These are phyloP conservation scores for Tolypocladium ovalisporum DNA, from an alignment of 2,329 filamentous ascomycete genomes.

Conservation along the genomic window DNA sequence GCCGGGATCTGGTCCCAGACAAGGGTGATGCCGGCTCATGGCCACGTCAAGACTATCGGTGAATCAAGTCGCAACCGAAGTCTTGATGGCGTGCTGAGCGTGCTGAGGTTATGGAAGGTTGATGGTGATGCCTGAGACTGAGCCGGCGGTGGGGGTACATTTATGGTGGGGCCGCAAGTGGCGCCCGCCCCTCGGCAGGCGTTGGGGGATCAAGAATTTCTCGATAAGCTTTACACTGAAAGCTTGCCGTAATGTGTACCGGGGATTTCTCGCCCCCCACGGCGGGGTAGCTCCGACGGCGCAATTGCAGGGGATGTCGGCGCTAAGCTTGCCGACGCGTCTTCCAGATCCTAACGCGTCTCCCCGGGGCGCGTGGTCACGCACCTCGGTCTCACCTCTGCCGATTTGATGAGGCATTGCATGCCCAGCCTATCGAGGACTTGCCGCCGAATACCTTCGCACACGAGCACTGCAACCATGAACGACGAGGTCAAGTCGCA, in stretches of 20 bases:
- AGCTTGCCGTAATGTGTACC: no score
- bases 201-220: no score
- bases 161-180: background rate
- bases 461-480: constrained; percentile 22
- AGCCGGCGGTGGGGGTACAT: background rate
- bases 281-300: background rate
- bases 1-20: background rate
- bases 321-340: background rate
- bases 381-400: background rate
- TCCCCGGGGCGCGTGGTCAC: background rate
- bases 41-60: background rate
- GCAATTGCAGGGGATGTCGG: background rate
- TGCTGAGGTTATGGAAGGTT: background rate
- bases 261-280: no score
- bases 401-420: background rate
- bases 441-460: background rate
- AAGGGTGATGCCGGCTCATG: background rate
- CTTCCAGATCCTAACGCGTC: background rate
- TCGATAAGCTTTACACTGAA: no score
- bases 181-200: no score
- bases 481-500: constrained; percentile 30
- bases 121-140: background rate
- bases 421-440: background rate
- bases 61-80: background rate
- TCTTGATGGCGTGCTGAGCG: background rate